phyloP scores from a whole-genome alignment of 345 rosid species.

The Heritiera littoralis region DNA sequence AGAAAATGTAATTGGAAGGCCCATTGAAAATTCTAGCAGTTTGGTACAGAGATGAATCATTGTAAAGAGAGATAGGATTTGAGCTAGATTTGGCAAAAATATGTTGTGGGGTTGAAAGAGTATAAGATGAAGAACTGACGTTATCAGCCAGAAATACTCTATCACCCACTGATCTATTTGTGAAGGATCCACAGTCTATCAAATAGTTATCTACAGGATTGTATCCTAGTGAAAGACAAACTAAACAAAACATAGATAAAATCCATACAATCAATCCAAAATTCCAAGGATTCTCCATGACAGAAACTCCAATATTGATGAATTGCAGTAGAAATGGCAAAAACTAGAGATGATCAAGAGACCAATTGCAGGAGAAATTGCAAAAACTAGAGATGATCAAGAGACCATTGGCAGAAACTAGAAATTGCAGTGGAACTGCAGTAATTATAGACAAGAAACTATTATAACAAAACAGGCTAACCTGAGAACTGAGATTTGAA shows the following conservation, averaged over 20 bases:
- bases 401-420: not conserved
- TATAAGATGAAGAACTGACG: constrained; percentile 12
- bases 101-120: constrained; percentile 30
- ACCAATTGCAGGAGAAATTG: not conserved
- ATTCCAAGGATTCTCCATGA: constrained; percentile 11
- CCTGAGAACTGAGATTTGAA: not conserved
- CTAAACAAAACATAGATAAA: not conserved
- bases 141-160: constrained; percentile 53
- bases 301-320: not conserved
- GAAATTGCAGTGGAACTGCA: too few species aligned
- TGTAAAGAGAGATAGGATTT: constrained; percentile 25
- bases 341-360: not conserved
- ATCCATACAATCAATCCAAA: constrained; percentile 2
- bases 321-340: not conserved
- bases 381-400: not conserved
- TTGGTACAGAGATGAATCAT: constrained; percentile 45
- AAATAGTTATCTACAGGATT: constrained; percentile 9
- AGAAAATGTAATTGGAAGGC: constrained; percentile 46
- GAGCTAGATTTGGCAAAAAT: constrained; percentile 28
- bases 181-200: constrained; percentile 63
- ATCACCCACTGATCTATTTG: constrained; percentile 40
- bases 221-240: constrained; percentile 4
- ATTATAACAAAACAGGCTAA: not conserved
- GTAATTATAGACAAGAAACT: not conserved
- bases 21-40: constrained; percentile 61